Evolutionary conservation across 2,329 filamentous ascomycete species (phyloP), one percentile per base, ranked within the genome.

Genomic region (Epichloe amarillans): DNA sequence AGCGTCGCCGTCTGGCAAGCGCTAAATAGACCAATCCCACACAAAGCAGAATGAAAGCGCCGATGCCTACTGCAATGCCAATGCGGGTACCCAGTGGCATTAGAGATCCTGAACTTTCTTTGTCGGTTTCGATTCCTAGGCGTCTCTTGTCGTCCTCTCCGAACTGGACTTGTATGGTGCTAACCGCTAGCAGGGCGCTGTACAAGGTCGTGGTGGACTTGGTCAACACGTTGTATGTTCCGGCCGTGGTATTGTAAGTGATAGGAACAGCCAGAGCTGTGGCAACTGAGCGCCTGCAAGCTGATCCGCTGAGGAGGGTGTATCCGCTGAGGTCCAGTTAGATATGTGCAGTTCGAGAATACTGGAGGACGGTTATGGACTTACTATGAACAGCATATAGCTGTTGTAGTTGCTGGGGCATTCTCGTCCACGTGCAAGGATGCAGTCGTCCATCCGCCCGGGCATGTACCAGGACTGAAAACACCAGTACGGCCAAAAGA

Each of bases 311-410:
- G 41, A 66, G 52, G 2, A 66, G 52, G 2, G 58, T 58, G 52
- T 66, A 70, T 52, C 67, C 62, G 35, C 68, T 70, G 46, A 14
- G 50, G 39, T 8, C 47, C 19, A 8, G 50, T 38, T 11, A 51
- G 36, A 19, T 3, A 21, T 19, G 26, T 19, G 14, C 23, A 3
- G 8, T n/a, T 8, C 14, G 11, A n/a, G 14, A 38, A 14, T 2
- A 15, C 17, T n/a, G 23, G 36, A 17, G n/a, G 5, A 37, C 12
- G 14, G 26, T 5, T 6, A 15, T 17, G 26, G 36, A 65, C 68
- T 52, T 66, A 70, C 68, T 64, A 68, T 50, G 68, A 70, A 48
- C 68, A 70, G 53, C 68, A 70, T 15, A 69, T 57, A 5, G 66
- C 66, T 11, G 64, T 69, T 30, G 62, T 61, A 43, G 61, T 57